Base-by-base conservation (phyloP, 78 protist genomes). In the Anaeramoeba ignava region DNA sequence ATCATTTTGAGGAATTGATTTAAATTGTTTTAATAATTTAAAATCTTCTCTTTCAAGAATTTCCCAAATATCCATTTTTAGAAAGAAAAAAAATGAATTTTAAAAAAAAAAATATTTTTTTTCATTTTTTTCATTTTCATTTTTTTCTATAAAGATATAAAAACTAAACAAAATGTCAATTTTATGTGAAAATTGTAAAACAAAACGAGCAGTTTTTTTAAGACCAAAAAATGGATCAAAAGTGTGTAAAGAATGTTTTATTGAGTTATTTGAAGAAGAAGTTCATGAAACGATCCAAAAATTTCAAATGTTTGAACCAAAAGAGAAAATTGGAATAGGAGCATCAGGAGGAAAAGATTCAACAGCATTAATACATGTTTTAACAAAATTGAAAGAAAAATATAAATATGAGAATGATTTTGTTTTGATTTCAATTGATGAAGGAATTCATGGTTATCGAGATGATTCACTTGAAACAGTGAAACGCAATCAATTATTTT, bases 281-380 rank as follows among this genome's bases (percentile, higher is more conserved):
- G 90, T 94, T n/a, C 95, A 93, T 83, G 78, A 88, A 23, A 91
- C 96, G 0, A 92, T 96, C 8, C 86, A 85, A 33, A 36, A 81
- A 0, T 41, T 86, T 80, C 39, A 54, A 33, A 83, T 96, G 36
- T 92, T 96, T 40, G 33, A 12, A 67, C 73, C 82, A 12, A 94
- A 95, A 33, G 94, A 92, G 2, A 33, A 42, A 8, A 94, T 95
- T 2, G 95, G 94, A 27, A 86, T 93, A 3, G 97, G 93, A 40
- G 94, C 93, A 3, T 92, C 96, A 1, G 98, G 98, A 37, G 98
- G 98, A 37, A 96, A 96, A 42, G 95, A 96, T 79, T 92, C 95
- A 27, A 92, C 97, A 0, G 94, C 92, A 1, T 88, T 96, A 38
- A 90, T 93, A 23, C 87, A 94, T 33, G 83, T 94, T 3, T 41